These are phyloP conservation scores for Taphrina communis DNA, from an alignment of 1,139 yeast genomes.

Conservation along the genomic window DNA sequence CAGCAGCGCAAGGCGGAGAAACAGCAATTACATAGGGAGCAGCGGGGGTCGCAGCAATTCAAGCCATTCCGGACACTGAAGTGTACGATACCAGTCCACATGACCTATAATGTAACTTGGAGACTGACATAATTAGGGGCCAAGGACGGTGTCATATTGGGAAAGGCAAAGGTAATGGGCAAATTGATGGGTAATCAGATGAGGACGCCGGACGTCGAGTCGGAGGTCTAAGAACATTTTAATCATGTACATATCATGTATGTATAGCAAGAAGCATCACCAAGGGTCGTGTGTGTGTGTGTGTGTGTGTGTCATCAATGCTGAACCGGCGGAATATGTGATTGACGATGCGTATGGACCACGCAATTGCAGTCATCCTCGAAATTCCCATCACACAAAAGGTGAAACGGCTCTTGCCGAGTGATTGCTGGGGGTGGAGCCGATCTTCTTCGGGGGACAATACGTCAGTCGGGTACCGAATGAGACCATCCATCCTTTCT, in stretches of 20 bases:
- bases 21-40: slow-evolving; percentile 10
- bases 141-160: slow-evolving; percentile 21
- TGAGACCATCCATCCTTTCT: slow-evolving; percentile 3
- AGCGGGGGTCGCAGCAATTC: slow-evolving; percentile 31
- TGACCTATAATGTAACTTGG: background rate
- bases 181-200: slow-evolving; percentile 5
- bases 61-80: slow-evolving; percentile 23
- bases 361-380: too few relatives aligned
- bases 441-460: background rate
- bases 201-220: slow-evolving; percentile 20
- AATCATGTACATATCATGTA: background rate
- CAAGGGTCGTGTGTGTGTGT: too few relatives aligned
- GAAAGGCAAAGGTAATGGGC: slow-evolving; percentile 12
- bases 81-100: background rate
- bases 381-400: background rate
- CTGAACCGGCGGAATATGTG: too few relatives aligned
- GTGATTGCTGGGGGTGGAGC: slow-evolving; percentile 1
- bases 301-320: too few relatives aligned
- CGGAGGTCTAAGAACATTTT: slow-evolving; percentile 1
- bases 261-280: background rate
- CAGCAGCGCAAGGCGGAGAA: slow-evolving; percentile 9
- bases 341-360: too few relatives aligned
- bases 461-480: slow-evolving; percentile 6
- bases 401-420: slow-evolving; percentile 3
- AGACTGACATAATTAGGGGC: slow-evolving; percentile 3